These are phyloP conservation scores for Tulasnella sp. DNA, from an alignment of 768 basidiomycete genomes.

Conservation along the genomic window DNA sequence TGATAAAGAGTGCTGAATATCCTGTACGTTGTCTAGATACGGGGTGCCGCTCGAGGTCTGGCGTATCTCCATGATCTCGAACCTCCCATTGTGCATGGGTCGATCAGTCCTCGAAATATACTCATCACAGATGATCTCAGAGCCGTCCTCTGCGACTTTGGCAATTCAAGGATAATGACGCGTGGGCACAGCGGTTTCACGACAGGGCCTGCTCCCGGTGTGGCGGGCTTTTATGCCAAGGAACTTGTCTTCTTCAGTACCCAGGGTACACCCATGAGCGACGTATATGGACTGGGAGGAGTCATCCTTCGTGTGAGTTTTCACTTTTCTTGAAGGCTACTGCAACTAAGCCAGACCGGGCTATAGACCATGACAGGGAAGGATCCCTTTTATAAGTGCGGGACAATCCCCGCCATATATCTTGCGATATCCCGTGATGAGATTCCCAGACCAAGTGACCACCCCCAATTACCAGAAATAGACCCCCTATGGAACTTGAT, in stretches of 20 bases:
- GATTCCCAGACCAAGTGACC: neutral
- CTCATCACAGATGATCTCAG: neutral
- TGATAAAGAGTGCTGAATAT: neutral
- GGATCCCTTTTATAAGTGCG: neutral
- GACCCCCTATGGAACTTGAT: slow-evolving; percentile 11
- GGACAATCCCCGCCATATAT: neutral
- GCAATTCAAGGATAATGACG: neutral
- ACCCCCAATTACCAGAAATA: neutral
- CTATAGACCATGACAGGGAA: slow-evolving; percentile 13
- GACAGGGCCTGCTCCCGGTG: no score
- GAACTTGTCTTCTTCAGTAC: neutral
- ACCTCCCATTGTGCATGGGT: slow-evolving; percentile 28
- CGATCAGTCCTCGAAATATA: neutral
- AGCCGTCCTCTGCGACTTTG: slow-evolving; percentile 9
- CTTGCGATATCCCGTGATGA: neutral
- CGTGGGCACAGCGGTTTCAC: neutral
- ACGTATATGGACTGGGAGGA: neutral
- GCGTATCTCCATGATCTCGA: slow-evolving; percentile 24
- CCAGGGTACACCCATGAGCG: neutral
- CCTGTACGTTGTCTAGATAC: slow-evolving; percentile 1
- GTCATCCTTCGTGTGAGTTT: neutral
- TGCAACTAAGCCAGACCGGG: no score
- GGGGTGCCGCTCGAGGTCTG: slow-evolving; percentile 25
- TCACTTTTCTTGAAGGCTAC: no score
- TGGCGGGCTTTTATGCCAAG: neutral